Evolutionary conservation across 805 yeast genomes (phyloP).

Genomic region (Cyberlindnera nakhonratchasimensis): DNA sequence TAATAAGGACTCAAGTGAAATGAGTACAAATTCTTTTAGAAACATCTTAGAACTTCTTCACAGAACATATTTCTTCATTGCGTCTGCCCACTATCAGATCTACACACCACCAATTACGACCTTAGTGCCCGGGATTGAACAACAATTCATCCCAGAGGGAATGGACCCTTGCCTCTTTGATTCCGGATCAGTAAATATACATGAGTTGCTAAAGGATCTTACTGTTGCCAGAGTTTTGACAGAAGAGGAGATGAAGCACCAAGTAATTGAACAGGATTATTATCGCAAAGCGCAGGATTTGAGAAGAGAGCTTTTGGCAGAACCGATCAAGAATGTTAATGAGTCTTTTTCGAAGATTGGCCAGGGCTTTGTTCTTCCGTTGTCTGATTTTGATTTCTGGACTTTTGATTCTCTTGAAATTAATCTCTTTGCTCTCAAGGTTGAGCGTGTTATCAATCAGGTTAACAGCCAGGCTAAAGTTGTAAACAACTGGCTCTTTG

Average conservation of each 20-base stretch:
- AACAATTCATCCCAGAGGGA: constrained; percentile 11
- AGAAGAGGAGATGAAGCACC: constrained; percentile 35
- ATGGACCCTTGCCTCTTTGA: constrained; percentile 16
- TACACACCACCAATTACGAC: constrained; percentile 32
- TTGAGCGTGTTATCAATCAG: constrained; percentile 26
- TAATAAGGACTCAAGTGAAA: constrained; percentile 23
- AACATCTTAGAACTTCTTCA: constrained; percentile 62
- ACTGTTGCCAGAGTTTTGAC: constrained; percentile 21
- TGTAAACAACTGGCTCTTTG: constrained; percentile 49
- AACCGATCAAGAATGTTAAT: constrained; percentile 27
- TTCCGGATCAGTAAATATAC: constrained; percentile 1
- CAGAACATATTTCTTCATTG: constrained; percentile 73
- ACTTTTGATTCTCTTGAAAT: constrained; percentile 11
- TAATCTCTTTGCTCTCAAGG: constrained; percentile 12
- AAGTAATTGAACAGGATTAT: constrained; percentile 45
- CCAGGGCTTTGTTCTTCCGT: neutral
- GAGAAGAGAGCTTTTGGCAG: constrained; percentile 48
- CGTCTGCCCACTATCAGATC: constrained; percentile 64
- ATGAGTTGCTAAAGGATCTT: constrained; percentile 24
- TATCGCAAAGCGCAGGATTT: constrained; percentile 61
- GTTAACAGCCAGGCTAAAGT: constrained; percentile 50
- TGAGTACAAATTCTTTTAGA: constrained; percentile 30
- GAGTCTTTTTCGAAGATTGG: constrained; percentile 7
- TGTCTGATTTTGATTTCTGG: neutral
- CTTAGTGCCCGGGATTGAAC: constrained; percentile 29